Base-by-base conservation (phyloP, 108 stramenopile genomes). In the Pseudonitzschia delicatissima region DNA sequence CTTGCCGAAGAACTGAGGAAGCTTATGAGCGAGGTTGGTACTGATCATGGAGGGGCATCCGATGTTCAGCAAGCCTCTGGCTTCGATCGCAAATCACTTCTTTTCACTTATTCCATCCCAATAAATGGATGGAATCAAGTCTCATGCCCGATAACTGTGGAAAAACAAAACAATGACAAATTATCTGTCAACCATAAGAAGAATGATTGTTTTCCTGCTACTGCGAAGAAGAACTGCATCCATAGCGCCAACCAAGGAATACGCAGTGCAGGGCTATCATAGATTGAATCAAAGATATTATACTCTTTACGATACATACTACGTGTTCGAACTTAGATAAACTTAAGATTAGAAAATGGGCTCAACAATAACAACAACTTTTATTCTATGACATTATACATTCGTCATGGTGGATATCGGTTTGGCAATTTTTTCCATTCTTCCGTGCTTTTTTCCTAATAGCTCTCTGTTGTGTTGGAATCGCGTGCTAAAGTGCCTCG, bases 1-100 rank as follows among this genome's bases (percentile, higher is more conserved):
- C 84, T 77, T 37, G 87, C 84, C 12, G 72, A 72, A 31, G 86
- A 77, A 67, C 64, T 92, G 58, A 77, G 74, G 50, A 68, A 81
- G 23, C 52, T 81, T 4, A 73, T 83, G 35, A 75, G 67, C 2
- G 28, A 48, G 31, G 35, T 53, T 20, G 59, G 35, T 34, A 35
- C 31, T 18, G 79, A 79, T 53, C 57, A 73, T 58, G 60, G 61
- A 1, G 12, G 70, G 18, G 21, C 2, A 18, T 7, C 83, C 82
- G 84, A 76, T 81, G 63, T 75, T 79, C 1, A 67, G 82, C 26
- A 68, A 77, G 52, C 74, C 80, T 28, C 47, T 84, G 17, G 51
- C 77, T 0, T 40, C 64, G 15, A 64, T 80, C 40, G 80, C 83
- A 4, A 73, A 72, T 26, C 83, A 69, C 11, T 81, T 84, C 57